Base-by-base conservation (phyloP, 116 monocot species). In the Cymodocea nodosa region DNA sequence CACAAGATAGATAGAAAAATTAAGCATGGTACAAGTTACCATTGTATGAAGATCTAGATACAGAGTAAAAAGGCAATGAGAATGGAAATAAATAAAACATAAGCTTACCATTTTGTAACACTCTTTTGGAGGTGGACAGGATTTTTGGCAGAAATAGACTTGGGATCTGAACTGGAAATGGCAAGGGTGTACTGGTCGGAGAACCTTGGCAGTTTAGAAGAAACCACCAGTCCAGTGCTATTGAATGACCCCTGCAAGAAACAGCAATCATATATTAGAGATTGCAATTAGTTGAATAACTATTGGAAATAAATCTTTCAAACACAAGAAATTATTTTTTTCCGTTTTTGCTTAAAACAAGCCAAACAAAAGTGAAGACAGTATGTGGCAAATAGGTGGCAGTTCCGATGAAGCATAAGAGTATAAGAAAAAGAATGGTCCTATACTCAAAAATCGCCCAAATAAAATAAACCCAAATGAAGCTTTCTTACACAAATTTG, bases 161-260 rank as follows among this genome's bases (percentile, higher is more conserved):
- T 84, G 25, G 98, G 98, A 81, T 98, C 92, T 34, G 98, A 80
- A 81, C 98, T 98, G 51, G 92, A 85, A 60, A 98, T 64, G 6
- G 84, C 84, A 23, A 98, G 80, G 63, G 85, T 89, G 59, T 92
- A 92, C 77, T 75, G 68, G 66, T 98, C 98, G 24, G 84, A 89
- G 55, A 92, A 98, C 70, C 92, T 87, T 51, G 98, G 89, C n/a
- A 98, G 75, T 73, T 92, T 98, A 23, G 91, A 91, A 44, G 98
- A 91, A 25, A 92, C 79, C 18, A 89, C 57, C 65, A 98, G 64
- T 22, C 98, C 98, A 10, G 92, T 98, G 77, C 80, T 92, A 51
- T 64, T 79, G 73, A 98, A 98, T 48, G 98, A 91, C 76, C 88
- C 98, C 98, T 98, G 72, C 19, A 70, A 16, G 64, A 64, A 30